Evolutionary conservation across 306 rosid species (phyloP).

Genomic region (Potentilla sterilis): DNA sequence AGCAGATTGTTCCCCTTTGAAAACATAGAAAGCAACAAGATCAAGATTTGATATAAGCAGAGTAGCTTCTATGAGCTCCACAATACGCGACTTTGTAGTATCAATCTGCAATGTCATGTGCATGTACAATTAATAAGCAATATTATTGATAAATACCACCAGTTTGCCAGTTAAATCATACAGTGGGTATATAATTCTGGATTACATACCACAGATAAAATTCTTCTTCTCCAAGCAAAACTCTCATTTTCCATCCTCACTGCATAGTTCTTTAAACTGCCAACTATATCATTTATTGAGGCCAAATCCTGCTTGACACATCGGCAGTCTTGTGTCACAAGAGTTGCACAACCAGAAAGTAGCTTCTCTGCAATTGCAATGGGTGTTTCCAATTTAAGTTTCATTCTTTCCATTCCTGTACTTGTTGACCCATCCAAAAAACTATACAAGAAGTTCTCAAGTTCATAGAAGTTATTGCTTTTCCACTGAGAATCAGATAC

Average conservation of each 20-base stretch:
- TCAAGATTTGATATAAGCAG: slow-evolving; percentile 80
- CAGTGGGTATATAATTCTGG: slow-evolving; percentile 8
- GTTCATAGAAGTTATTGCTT: slow-evolving; percentile 56
- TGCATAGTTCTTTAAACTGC: slow-evolving; percentile 58
- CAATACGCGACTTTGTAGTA: slow-evolving; percentile 60
- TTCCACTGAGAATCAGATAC: slow-evolving; percentile 49
- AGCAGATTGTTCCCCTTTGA: slow-evolving; percentile 61
- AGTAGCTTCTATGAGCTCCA: slow-evolving; percentile 72
- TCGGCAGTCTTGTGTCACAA: slow-evolving; percentile 68
- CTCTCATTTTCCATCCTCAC: slow-evolving; percentile 65
- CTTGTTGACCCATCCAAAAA: slow-evolving; percentile 87
- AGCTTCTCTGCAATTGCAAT: slow-evolving; percentile 81
- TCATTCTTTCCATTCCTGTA: slow-evolving; percentile 87
- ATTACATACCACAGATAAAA: slow-evolving; percentile 56
- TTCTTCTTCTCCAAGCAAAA: slow-evolving; percentile 79
- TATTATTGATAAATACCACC: neutral
- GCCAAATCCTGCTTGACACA: slow-evolving; percentile 76
- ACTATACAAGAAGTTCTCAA: slow-evolving; percentile 76
- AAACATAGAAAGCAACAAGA: slow-evolving; percentile 60
- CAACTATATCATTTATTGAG: slow-evolving; percentile 51
- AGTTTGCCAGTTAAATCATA: slow-evolving; percentile 17
- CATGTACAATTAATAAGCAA: slow-evolving; percentile 20
- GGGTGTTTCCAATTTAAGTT: slow-evolving; percentile 91
- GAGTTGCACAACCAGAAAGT: slow-evolving; percentile 60
- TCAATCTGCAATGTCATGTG: slow-evolving; percentile 62